phyloP scores from a whole-genome alignment of 202 grass and related monocot species.

The Schoenoplectus triqueter region DNA sequence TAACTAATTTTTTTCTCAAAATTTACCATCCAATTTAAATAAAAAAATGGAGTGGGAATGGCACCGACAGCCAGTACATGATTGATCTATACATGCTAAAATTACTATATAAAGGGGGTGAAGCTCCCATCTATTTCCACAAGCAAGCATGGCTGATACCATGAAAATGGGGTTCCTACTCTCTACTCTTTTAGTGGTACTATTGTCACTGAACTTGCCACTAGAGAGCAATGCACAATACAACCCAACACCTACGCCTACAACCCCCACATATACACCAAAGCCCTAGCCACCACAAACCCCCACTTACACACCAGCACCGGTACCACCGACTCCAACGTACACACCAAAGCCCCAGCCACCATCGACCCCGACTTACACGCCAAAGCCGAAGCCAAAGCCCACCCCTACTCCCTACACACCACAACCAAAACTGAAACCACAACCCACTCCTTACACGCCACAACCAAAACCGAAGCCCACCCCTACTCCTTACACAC shows the following conservation, averaged over 20 bases:
- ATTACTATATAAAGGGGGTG: constrained; percentile 36
- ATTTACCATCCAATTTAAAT: constrained; percentile 29
- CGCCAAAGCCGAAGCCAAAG: constrained; percentile 2
- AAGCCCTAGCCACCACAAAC: neutral
- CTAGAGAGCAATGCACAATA: constrained; percentile 49
- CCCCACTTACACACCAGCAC: no score
- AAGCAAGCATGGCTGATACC: constrained; percentile 29
- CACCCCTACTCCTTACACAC: neutral
- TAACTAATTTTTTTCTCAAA: constrained; percentile 5
- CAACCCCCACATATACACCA: constrained; percentile 29
- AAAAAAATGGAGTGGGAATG: neutral
- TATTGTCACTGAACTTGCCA: constrained; percentile 59
- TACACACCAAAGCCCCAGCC: neutral
- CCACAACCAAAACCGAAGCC: neutral
- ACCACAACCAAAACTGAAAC: neutral
- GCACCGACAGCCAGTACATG: constrained; percentile 27
- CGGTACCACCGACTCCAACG: neutral
- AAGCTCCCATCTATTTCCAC: neutral
- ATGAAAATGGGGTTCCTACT: constrained; percentile 38
- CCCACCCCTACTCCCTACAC: neutral
- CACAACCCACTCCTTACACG: neutral
- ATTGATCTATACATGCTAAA: neutral
- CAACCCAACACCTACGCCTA: constrained; percentile 38
- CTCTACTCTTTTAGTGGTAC: constrained; percentile 55
- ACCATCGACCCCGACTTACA: neutral